A percentile compares a stretch with the other conserved stretches of the same genome.
These are phyloP conservation scores for Neofusicoccum sp. DNA, from an alignment of 2,329 filamentous ascomycete species.

Conservation along the genomic window DNA sequence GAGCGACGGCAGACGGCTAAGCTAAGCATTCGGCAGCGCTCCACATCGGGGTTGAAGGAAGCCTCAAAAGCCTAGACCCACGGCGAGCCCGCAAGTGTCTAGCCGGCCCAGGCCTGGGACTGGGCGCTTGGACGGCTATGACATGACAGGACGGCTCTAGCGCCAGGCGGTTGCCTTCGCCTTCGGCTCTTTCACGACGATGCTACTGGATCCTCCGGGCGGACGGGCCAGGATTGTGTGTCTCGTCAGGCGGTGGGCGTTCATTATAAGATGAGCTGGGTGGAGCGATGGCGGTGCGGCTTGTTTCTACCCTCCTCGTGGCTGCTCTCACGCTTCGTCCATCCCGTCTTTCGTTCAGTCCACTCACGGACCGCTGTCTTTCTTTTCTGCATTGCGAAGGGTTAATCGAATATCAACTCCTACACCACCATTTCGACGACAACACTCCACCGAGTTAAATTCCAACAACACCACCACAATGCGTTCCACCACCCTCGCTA, in stretches of 20 bases:
- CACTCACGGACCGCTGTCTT: background rate
- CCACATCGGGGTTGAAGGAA: background rate
- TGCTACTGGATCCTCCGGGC: background rate
- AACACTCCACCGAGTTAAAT: background rate
- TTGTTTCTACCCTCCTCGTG: background rate
- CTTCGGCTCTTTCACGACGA: background rate
- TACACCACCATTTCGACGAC: background rate
- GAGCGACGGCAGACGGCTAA: background rate
- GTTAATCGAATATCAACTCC: background rate
- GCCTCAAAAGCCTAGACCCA: no score
- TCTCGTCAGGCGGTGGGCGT: no score
- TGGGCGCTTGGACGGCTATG: background rate
- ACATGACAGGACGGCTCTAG: background rate
- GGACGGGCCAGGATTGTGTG: background rate
- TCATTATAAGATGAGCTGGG: constrained; percentile 1
- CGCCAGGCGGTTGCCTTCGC: background rate
- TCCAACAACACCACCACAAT: background rate
- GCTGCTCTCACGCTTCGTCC: background rate
- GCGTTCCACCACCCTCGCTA: background rate
- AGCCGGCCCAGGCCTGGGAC: background rate
- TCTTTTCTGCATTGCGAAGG: background rate
- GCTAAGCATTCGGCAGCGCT: background rate
- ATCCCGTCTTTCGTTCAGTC: background rate
- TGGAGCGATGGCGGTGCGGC: background rate
- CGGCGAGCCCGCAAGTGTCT: background rate